Conservation (phyloP, 768 basidiomycete species). For the Chalciporus chontae region DNA sequence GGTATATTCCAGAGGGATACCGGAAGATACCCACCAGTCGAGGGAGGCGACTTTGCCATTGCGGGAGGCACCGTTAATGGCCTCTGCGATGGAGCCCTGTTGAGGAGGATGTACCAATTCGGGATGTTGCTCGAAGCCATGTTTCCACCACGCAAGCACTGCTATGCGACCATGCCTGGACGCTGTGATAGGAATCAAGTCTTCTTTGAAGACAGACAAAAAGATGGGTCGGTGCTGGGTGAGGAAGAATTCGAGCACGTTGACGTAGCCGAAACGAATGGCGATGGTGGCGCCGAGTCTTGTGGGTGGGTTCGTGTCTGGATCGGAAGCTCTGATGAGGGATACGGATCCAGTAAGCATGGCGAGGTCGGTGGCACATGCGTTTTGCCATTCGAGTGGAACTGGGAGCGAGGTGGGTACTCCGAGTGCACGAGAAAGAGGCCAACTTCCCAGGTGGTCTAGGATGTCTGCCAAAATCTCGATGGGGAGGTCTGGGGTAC, state of each 20-base stretch:
- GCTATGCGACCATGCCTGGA: conserved; percentile 67
- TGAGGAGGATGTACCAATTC: conserved; percentile 56
- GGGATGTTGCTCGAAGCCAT: conserved; percentile 56
- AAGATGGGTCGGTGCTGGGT: conserved; percentile 64
- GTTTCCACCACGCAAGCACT: conserved; percentile 83
- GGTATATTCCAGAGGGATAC: conserved; percentile 66
- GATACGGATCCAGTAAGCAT: conserved; percentile 64
- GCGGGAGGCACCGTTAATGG: conserved; percentile 76
- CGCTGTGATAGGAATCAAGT: conserved; percentile 74
- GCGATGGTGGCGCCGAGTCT: conserved; percentile 63
- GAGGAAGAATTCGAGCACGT: conserved; percentile 72
- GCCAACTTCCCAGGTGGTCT: conserved; percentile 81
- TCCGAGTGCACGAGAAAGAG: conserved; percentile 73
- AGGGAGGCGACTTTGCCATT: conserved; percentile 71
- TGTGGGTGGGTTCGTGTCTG: conserved; percentile 56
- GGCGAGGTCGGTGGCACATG: conserved; percentile 65
- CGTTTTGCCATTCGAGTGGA: conserved; percentile 69
- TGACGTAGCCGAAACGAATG: conserved; percentile 71
- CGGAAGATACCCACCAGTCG: conserved; percentile 78
- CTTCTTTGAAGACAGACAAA: conserved; percentile 57
- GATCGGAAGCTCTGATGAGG: conserved; percentile 58
- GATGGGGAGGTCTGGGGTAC: conserved; percentile 60
- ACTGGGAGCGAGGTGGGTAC: conserved; percentile 64
- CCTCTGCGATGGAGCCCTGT: conserved; percentile 55
- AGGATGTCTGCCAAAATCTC: conserved; percentile 76